A percentile compares a stretch with the other conserved stretches of the same genome.
These are phyloP conservation scores for Trichoderma koningiopsis DNA, from an alignment of 2,329 filamentous ascomycete species.

Conservation along the genomic window DNA sequence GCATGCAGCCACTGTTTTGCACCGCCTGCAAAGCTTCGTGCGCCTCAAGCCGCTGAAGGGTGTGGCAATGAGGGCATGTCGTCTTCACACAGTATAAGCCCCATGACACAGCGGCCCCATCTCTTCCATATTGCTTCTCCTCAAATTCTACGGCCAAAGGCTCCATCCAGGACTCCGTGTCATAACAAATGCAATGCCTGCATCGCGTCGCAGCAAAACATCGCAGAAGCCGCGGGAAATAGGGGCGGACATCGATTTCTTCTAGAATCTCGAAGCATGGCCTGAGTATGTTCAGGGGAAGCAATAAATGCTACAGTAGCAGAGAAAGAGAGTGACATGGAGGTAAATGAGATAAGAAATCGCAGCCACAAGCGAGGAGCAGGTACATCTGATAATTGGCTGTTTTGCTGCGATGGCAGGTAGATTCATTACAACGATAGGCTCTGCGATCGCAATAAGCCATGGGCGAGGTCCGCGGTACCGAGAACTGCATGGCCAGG, in stretches of 20 bases:
- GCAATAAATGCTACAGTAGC: neutral
- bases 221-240: constrained; percentile 1
- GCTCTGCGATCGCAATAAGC: neutral
- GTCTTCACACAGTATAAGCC: neutral
- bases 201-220: neutral
- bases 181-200: constrained; percentile 2
- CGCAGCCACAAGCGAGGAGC: constrained; percentile 11
- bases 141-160: constrained; percentile 1
- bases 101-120: constrained; percentile 3
- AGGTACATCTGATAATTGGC: constrained; percentile 5
- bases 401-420: neutral
- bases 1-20: constrained; percentile 10
- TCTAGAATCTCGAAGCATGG: constrained; percentile 16
- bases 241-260: constrained; percentile 11
- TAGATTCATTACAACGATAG: constrained; percentile 9
- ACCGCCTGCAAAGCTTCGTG: neutral
- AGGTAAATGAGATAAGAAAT: constrained; percentile 17
- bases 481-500: neutral
- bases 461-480: neutral
- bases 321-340: neutral
- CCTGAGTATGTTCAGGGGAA: constrained; percentile 8
- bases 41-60: neutral
- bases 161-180: constrained; percentile 14
- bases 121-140: constrained; percentile 13
- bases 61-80: neutral